Evolutionary conservation across 1,284 basidiomycete species (phyloP), one percentile per base, ranked within the genome.

Genomic region (Mycena citricolor): DNA sequence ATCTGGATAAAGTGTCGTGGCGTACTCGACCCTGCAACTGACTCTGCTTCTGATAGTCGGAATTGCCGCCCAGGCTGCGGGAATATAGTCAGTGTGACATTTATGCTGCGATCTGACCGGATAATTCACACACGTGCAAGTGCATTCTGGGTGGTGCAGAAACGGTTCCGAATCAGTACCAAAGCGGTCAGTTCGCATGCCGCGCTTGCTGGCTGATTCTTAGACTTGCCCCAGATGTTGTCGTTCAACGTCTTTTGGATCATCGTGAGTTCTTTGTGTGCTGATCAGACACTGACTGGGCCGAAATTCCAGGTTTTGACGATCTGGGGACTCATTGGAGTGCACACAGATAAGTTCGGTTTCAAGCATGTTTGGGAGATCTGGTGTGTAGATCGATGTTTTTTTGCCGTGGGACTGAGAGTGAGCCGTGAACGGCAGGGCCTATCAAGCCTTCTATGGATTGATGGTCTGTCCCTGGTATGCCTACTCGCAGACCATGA

Each of bases 281-380:
- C 19, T 21, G 6, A 28, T 40, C 25, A 16, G 1, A 26, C 2
- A 13, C n/a, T n/a, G n/a, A n/a, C n/a, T n/a, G n/a, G n/a, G n/a
- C n/a, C 36, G 37, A 32, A 17, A n/a, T n/a, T 2, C 19, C 36
- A 83, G 81, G 61, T 87, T 13, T 63, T 88, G 34, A 83, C 82
- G 5, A 61, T 81, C 7, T 90, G 87, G 86, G 88, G 87, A 21
- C 74, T 90, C 30, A 77, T 85, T 51, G 87, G 87, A 17, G 77
- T 90, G 2, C 84, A 83, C 55, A 86, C 86, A 5, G 63, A 79
- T 54, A 79, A 76, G 28, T 85, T 91, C 54, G 87, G 87, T 4
- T 88, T 89, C 64, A 86, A 90, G 60, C 83, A 90, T 57, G 74
- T 82, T 45, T 89, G 86, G 86, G 86, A 89, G 58, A 81, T 88